Evolutionary conservation across 139 green algal genomes (phyloP), one percentile per base, ranked within the genome.

Genomic region (Chlorella sp.): DNA sequence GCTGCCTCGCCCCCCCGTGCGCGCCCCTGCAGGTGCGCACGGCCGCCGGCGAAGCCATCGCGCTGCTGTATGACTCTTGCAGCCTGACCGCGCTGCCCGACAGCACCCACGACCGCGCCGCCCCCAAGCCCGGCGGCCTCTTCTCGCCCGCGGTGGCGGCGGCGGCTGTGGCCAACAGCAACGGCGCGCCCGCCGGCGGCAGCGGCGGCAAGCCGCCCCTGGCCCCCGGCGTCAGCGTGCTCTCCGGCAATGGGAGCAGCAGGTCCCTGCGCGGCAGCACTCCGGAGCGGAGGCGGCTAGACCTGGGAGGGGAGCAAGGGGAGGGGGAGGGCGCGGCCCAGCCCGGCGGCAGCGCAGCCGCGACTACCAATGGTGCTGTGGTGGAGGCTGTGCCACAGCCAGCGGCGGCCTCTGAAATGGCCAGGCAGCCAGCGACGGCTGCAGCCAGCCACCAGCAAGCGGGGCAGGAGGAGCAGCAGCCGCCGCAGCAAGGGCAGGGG

Each of bases 1-100:
- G n/a, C n/a, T n/a, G n/a, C n/a, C n/a, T n/a, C n/a, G n/a, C n/a
- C n/a, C n/a, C n/a, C n/a, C n/a, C n/a, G n/a, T n/a, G n/a, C n/a
- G n/a, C n/a, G n/a, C n/a, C n/a, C n/a, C 51, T 81, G 58, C 73
- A 81, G 56, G 63, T 80, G 71, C 71, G 81, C 5, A 60, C 33
- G 8, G 88, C 91, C 19, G 90, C 89, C 11, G 91, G 91, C 0
- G 90, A 93, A 71, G 88, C 83, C 6, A 73, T 90, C 8, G 89
- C 84, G 2, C 68, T 94, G 55, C 42, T 94, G 36, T 90, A 89
- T 51, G 38, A 84, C 36, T 83, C 48, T 50, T 84, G 77, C 42
- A 71, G 79, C 38, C 73, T 93, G 17, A 77, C 31, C 31, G 45
- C 59, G 11, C 65, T 87, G 59, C 63, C 71, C 33, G 74, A 79